These are phyloP conservation scores for Sphenostylis stenocarpa DNA, from an alignment of 306 rosid genomes.

Conservation along the genomic window DNA sequence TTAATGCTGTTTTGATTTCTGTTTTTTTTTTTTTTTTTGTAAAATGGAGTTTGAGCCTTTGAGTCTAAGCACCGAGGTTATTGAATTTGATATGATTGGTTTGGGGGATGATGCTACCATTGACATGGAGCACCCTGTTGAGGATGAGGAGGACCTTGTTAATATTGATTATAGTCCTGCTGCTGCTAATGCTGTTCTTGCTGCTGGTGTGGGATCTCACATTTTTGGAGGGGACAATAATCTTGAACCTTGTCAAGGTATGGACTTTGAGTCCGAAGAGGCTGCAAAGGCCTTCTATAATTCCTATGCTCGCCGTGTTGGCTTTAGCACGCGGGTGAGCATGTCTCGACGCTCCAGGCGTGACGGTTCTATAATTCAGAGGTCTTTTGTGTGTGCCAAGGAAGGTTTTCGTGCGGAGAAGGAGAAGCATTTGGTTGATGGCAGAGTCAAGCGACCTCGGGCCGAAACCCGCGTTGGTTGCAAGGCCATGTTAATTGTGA, in stretches of 20 bases:
- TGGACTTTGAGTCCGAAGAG: slow-evolving; percentile 64
- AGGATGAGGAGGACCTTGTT: slow-evolving; percentile 39
- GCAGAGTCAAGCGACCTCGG: slow-evolving; percentile 49
- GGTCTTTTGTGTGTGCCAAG: slow-evolving; percentile 60
- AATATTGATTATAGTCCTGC: slow-evolving; percentile 13
- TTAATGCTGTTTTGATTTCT: slow-evolving; percentile 24
- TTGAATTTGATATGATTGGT: slow-evolving; percentile 56
- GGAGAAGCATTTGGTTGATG: slow-evolving; percentile 38
- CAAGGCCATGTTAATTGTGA: slow-evolving; percentile 55
- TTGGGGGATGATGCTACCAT: slow-evolving; percentile 35
- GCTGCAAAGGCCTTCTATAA: slow-evolving; percentile 58
- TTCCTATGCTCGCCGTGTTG: slow-evolving; percentile 57
- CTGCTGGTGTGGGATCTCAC: slow-evolving; percentile 2
- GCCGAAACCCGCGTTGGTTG: slow-evolving; percentile 48
- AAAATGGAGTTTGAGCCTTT: slow-evolving; percentile 54
- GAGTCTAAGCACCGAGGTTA: slow-evolving; percentile 39
- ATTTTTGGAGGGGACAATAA: slow-evolving; percentile 39
- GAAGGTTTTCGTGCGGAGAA: slow-evolving; percentile 57
- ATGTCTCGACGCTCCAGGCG: slow-evolving; percentile 57
- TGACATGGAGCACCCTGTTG: slow-evolving; percentile 45
- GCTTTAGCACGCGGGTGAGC: slow-evolving; percentile 56
- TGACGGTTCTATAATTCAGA: slow-evolving; percentile 60
- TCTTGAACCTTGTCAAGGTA: slow-evolving; percentile 48
- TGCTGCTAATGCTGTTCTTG: not conserved
- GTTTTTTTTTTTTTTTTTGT: slow-evolving; percentile 16